Conservation (phyloP, 176 grass and related monocot species). For the Rhynchospora breviuscula region DNA sequence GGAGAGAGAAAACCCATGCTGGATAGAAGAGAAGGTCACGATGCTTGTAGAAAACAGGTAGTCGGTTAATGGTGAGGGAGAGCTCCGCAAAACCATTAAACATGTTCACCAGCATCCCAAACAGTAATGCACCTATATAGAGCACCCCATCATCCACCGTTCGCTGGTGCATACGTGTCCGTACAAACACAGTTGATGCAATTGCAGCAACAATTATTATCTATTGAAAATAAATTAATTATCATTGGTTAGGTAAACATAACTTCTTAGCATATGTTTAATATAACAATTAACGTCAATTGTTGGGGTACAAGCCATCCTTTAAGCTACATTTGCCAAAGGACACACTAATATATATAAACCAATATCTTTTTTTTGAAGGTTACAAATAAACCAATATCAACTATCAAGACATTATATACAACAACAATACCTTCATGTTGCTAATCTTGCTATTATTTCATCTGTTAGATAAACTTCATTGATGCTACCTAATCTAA, state of each 20-base stretch:
- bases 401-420: not conserved
- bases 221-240: conserved; percentile 26
- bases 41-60: conserved; percentile 97
- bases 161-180: conserved; percentile 63
- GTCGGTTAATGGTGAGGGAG: conserved; percentile 65
- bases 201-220: conserved; percentile 70
- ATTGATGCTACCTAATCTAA: not conserved
- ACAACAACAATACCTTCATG: not conserved
- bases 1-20: conserved; percentile 83
- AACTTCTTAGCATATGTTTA: not conserved
- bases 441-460: not conserved
- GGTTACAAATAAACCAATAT: no score
- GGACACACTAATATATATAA: no score
- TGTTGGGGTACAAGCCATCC: not conserved
- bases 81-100: conserved; percentile 99
- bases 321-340: not conserved
- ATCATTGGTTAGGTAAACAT: not conserved
- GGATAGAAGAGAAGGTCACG: conserved; percentile 93
- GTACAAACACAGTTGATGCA: conserved; percentile 61
- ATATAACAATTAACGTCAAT: no score
- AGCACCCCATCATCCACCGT: conserved; percentile 58
- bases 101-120: conserved; percentile 76
- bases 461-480: not conserved
- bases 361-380: no score
- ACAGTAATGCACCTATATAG: conserved; percentile 80